Percentiles rank a stretch among this genome's conserved stretches.
Conservation (phyloP, 345 rosid genomes). For the Eucalyptus leucophloia region DNA sequence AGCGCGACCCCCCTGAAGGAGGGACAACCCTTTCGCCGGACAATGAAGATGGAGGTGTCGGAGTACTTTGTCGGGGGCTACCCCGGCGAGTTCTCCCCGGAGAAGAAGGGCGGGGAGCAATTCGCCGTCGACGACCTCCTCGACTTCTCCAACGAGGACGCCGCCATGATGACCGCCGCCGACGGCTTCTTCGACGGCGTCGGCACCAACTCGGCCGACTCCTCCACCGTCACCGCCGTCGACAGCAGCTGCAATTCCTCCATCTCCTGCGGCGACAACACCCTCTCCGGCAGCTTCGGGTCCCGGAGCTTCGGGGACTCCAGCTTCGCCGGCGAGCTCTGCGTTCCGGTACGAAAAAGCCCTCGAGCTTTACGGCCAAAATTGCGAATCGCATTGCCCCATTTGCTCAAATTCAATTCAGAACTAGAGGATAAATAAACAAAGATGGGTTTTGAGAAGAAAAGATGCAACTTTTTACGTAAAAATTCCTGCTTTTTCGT, state of each 20-base stretch:
- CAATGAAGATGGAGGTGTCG: constrained; percentile 27
- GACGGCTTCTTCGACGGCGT: constrained; percentile 26
- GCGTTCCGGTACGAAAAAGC: constrained; percentile 42
- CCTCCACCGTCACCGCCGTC: constrained; percentile 29
- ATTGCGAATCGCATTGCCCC: not conserved
- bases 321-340: constrained; percentile 43
- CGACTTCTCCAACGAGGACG: constrained; percentile 54
- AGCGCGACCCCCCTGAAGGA: not conserved
- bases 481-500: not conserved
- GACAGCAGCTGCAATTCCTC: constrained; percentile 33
- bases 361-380: not conserved
- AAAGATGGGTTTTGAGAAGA: not conserved
- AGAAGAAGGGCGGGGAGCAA: constrained; percentile 25
- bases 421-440: not conserved
- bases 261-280: constrained; percentile 19
- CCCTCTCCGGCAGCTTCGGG: not conserved
- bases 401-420: not conserved
- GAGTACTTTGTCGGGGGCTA: constrained; percentile 18
- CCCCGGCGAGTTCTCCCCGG: constrained; percentile 18
- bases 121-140: constrained; percentile 63
- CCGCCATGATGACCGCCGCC: not conserved
- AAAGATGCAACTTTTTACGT: not conserved
- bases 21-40: not conserved
- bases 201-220: constrained; percentile 19
- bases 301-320: constrained; percentile 24